Evolutionary conservation across 352 stramenopile genomes (phyloP), one percentile per base, ranked within the genome.

Genomic region (Peronospora belbahrii): DNA sequence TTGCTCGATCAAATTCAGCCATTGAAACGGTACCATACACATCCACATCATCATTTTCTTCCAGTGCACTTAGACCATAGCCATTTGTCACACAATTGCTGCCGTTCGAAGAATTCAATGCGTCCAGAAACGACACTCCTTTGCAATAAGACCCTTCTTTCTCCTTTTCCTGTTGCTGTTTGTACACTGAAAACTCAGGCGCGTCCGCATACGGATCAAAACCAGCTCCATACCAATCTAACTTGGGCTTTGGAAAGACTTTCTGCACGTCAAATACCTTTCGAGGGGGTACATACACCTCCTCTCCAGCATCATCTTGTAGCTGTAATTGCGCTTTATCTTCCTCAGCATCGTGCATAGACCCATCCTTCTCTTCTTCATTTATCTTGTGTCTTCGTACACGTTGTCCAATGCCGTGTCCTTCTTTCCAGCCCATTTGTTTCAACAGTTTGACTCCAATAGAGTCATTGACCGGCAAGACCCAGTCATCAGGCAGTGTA

Each of bases 361-460:
- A 6, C 17, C 24, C 13, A 6, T 44, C 27, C 17, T 49, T 36
- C 17, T 41, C 24, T 11, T 63, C 34, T 1, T 50, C 39, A 13
- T 60, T 11, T 35, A 72, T 65, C 45, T 83, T 84, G 28, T 60
- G 57, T 43, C 68, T 69, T 17, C 70, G 70, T 4, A 88, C 48
- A 6, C 70, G 67, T 4, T 81, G 78, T 9, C 88, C 85, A 13
- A 97, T 91, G 18, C 79, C 88, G 27, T 95, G 79, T 6, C 88
- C 88, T 56, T 88, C 76, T 50, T 93, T 95, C 88, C 88, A 97
- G 20, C 88, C 88, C 85, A 96, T 95, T 3, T 67, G 73, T 23
- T 74, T 72, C 17, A 97, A 65, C 24, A 97, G 49, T 35, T 73
- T 76, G 5, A 75, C 85, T 17, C 88, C 88, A 36, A 97, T 77